Evolutionary conservation across 2,329 filamentous ascomycete genomes (phyloP).

Genomic region (Penicillium sp.): DNA sequence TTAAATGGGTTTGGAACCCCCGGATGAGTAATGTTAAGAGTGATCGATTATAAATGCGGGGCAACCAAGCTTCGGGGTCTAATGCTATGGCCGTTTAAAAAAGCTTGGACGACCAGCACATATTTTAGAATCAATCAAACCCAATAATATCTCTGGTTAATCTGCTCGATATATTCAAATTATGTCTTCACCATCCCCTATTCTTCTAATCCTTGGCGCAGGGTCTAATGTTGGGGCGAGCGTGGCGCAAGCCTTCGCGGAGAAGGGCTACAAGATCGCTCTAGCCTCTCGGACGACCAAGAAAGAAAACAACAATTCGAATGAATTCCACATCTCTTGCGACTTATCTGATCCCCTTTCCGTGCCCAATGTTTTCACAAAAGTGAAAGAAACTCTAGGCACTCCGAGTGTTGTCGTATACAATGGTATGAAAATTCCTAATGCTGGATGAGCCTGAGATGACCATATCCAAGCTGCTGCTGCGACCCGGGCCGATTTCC

Average conservation of each 20-base stretch:
- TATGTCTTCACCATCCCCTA: slow-evolving; percentile 9
- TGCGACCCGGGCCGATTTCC: background rate
- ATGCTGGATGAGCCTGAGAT: background rate
- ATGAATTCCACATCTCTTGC: slow-evolving; percentile 8
- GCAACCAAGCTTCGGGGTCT: no score
- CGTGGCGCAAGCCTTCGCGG: slow-evolving; percentile 40
- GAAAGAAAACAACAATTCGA: slow-evolving; percentile 27
- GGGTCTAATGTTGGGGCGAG: slow-evolving; percentile 41
- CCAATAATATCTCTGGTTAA: background rate
- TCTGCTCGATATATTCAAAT: background rate
- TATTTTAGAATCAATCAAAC: background rate
- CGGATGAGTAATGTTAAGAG: no score
- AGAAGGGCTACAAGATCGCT: slow-evolving; percentile 47
- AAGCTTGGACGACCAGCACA: no score
- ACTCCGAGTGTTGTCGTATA: slow-evolving; percentile 44
- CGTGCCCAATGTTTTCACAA: slow-evolving; percentile 40
- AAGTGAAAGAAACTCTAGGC: slow-evolving; percentile 36
- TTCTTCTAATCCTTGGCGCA: slow-evolving; percentile 41
- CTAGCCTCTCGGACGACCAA: slow-evolving; percentile 36
- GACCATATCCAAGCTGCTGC: background rate
- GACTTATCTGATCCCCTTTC: slow-evolving; percentile 40
- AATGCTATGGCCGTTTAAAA: no score
- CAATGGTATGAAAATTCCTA: slow-evolving; percentile 19
- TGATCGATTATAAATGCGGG: no score
- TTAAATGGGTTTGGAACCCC: no score